phyloP scores from a whole-genome alignment of 2,329 filamentous ascomycete genomes.

The Macrophomina pseudophaseolina region DNA sequence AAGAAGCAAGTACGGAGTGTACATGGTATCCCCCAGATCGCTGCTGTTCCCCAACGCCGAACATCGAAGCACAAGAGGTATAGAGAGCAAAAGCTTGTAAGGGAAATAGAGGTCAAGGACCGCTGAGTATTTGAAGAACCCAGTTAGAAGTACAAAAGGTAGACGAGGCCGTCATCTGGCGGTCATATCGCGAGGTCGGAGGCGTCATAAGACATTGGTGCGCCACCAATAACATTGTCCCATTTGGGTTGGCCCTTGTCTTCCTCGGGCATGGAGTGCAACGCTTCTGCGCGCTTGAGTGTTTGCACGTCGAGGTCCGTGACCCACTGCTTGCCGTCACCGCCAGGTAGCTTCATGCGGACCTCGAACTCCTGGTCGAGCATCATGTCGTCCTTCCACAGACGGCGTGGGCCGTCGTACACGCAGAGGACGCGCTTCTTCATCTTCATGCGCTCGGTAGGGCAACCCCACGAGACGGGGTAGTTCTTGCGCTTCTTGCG shows the following conservation, averaged over 20 bases:
- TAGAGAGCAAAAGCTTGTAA: constrained; percentile 1
- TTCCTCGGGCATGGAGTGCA: constrained; percentile 78
- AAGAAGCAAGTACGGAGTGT: constrained; percentile 11
- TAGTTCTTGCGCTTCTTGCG: constrained; percentile 94
- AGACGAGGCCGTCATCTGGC: background rate
- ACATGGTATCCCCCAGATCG: constrained; percentile 23
- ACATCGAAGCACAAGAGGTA: background rate
- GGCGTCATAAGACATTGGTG: constrained; percentile 14
- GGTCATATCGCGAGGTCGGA: constrained; percentile 16
- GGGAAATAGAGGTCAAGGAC: background rate
- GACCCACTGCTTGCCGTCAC: constrained; percentile 71
- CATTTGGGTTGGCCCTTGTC: constrained; percentile 87
- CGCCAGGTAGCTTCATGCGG: constrained; percentile 69
- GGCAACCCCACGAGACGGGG: constrained; percentile 90
- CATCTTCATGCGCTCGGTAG: constrained; percentile 93
- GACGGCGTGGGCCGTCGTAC: constrained; percentile 83
- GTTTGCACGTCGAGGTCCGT: constrained; percentile 95
- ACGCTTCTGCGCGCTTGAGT: constrained; percentile 82
- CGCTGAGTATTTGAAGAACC: background rate
- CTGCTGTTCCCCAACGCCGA: constrained; percentile 21
- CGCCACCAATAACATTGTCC: constrained; percentile 61
- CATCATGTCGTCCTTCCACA: constrained; percentile 99
- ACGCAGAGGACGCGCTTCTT: constrained; percentile 96
- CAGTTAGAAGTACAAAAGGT: constrained; percentile 13
- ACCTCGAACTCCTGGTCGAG: constrained; percentile 94